Percentiles rank a stretch among this genome's conserved stretches.
phyloP scores from a whole-genome alignment of 1,139 yeast genomes.

The Blastobotrys malaysiensis region DNA sequence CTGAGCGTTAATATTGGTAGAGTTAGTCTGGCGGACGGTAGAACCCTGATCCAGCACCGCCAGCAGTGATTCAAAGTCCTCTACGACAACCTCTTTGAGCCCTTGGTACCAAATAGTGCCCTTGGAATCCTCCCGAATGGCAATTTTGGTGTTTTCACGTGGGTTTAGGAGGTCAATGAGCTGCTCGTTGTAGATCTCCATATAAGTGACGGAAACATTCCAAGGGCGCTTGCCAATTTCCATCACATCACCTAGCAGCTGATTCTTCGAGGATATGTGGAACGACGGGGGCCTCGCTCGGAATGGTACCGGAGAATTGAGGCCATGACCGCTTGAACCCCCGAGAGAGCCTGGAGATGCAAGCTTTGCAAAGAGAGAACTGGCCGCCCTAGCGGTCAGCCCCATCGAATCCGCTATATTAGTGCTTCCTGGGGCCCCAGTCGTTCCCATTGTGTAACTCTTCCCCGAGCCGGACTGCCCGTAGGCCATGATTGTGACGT shows the following conservation, averaged over 20 bases:
- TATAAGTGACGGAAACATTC: constrained; percentile 24
- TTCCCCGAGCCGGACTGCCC: constrained; percentile 35
- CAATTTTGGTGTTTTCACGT: constrained; percentile 12
- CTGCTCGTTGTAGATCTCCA: constrained; percentile 73
- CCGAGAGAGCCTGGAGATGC: constrained; percentile 2
- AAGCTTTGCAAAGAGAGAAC: constrained; percentile 16
- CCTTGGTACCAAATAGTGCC: constrained; percentile 24
- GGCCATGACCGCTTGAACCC: background rate
- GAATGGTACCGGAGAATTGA: constrained; percentile 5
- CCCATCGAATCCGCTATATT: constrained; percentile 17
- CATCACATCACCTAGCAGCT: constrained; percentile 3
- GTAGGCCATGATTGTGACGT: constrained; percentile 32
- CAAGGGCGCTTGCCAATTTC: constrained; percentile 16
- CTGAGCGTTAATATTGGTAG: constrained; percentile 27
- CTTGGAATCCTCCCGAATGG: constrained; percentile 24
- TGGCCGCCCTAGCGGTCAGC: constrained; percentile 21
- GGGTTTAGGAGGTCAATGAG: constrained; percentile 48
- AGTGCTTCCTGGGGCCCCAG: constrained; percentile 13
- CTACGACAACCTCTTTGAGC: constrained; percentile 22
- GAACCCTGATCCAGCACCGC: constrained; percentile 23
- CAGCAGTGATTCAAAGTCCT: constrained; percentile 17
- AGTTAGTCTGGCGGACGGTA: constrained; percentile 23
- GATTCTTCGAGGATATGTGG: constrained; percentile 9
- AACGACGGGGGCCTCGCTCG: constrained; percentile 11
- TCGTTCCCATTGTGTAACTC: constrained; percentile 32